Percentiles rank a stretch among this genome's conserved stretches.
These are phyloP conservation scores for Orbilia quercus DNA, from an alignment of 2,329 filamentous ascomycete species.

Conservation along the genomic window DNA sequence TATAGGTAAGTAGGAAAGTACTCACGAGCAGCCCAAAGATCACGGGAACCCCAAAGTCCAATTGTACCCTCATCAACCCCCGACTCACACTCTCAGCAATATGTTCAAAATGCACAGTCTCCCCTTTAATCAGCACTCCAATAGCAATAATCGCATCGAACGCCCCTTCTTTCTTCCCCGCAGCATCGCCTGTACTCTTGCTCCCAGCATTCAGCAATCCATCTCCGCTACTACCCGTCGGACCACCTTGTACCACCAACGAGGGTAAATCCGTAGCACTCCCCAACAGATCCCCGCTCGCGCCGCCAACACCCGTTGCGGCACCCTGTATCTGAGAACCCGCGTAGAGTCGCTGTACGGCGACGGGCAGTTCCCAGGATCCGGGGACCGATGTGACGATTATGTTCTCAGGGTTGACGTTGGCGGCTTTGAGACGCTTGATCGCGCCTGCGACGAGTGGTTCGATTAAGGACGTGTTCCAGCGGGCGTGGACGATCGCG, in stretches of 20 bases:
- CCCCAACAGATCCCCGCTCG: constrained; percentile 78
- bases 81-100: constrained; percentile 91
- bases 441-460: constrained; percentile 83
- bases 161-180: constrained; percentile 66
- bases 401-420: constrained; percentile 89
- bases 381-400: constrained; percentile 89
- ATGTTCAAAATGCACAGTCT: constrained; percentile 99
- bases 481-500: constrained; percentile 94
- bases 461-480: constrained; percentile 90
- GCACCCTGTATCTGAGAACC: constrained; percentile 87
- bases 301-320: constrained; percentile 70
- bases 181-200: constrained; percentile 36
- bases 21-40: constrained; percentile 77
- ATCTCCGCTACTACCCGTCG: constrained; percentile 59
- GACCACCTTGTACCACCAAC: constrained; percentile 22
- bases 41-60: constrained; percentile 88
- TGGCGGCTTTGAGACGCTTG: constrained; percentile 78
- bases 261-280: constrained; percentile 63
- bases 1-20: constrained; percentile 13
- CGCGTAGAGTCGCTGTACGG: constrained; percentile 86
- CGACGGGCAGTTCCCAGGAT: constrained; percentile 92
- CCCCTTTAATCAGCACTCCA: constrained; percentile 96
- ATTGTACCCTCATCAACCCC: constrained; percentile 91
- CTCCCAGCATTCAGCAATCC: constrained; percentile 44
- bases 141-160: constrained; percentile 97